A percentile compares a stretch with the other conserved stretches of the same genome.
Evolutionary conservation across 2,329 filamentous ascomycete genomes (phyloP).

Genomic region (Rutstroemia sp.): DNA sequence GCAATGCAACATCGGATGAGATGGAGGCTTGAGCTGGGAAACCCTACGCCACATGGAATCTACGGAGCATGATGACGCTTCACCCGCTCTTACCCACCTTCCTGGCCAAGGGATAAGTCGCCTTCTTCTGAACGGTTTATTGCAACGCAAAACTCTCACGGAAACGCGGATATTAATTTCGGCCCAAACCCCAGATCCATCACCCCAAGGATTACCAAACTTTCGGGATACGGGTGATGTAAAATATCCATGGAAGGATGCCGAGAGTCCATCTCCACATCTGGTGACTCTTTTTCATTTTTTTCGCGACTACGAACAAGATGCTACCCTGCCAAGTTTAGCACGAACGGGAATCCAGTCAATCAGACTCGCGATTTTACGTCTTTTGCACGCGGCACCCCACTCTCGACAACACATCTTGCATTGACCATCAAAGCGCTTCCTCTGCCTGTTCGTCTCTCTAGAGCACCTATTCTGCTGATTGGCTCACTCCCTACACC

Average conservation of each 20-base stretch:
- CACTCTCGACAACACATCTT: conserved; percentile 20
- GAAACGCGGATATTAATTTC: neutral
- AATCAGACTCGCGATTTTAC: neutral
- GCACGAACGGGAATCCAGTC: neutral
- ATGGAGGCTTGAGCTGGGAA: neutral
- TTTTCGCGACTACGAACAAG: neutral
- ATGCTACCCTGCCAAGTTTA: neutral
- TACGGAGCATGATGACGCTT: neutral
- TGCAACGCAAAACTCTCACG: neutral
- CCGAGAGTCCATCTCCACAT: neutral
- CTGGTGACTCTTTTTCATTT: neutral
- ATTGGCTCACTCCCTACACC: conserved; percentile 14
- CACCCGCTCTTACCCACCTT: neutral
- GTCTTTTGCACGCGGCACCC: conserved; percentile 1
- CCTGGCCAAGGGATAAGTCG: neutral
- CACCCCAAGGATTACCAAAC: conserved; percentile 2
- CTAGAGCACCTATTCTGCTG: neutral
- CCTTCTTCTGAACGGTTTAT: neutral
- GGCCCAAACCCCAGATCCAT: neutral
- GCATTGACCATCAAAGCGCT: conserved; percentile 12
- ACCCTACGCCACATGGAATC: neutral
- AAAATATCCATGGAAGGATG: neutral
- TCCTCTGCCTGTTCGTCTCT: neutral
- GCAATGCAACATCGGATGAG: neutral
- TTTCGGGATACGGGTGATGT: conserved; percentile 1